These are phyloP conservation scores for Chalciporus chontae DNA, from an alignment of 768 basidiomycete genomes.

Conservation along the genomic window DNA sequence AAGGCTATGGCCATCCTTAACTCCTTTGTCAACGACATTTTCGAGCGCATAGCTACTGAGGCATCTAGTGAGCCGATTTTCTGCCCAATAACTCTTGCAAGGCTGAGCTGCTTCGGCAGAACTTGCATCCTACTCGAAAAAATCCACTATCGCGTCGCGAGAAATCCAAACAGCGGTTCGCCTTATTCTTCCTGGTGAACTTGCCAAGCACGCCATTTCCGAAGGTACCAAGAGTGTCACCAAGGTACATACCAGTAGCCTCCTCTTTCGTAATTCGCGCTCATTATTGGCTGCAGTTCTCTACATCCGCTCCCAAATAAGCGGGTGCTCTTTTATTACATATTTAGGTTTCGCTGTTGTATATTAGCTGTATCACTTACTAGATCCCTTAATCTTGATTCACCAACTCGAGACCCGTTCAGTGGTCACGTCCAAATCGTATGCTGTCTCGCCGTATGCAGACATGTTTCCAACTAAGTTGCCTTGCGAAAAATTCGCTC, in stretches of 20 bases:
- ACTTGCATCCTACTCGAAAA: constrained; percentile 97
- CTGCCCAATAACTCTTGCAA: background rate
- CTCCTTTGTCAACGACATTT: constrained; percentile 92
- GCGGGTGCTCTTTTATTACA: constrained; percentile 7
- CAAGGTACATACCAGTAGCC: constrained; percentile 35
- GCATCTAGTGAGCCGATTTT: constrained; percentile 65
- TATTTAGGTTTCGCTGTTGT: constrained; percentile 27
- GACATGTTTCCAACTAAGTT: too few species aligned
- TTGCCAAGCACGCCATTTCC: constrained; percentile 98
- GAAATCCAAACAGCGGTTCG: constrained; percentile 98
- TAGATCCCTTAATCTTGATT: constrained; percentile 24
- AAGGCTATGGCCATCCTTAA: constrained; percentile 92
- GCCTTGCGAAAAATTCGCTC: too few species aligned
- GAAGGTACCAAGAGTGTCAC: constrained; percentile 84
- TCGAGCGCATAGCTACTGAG: constrained; percentile 87
- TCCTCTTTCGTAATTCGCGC: background rate
- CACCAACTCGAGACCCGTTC: background rate
- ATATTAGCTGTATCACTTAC: constrained; percentile 32
- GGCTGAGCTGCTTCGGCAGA: constrained; percentile 40
- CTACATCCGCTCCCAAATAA: constrained; percentile 44
- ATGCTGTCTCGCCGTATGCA: too few species aligned
- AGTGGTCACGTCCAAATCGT: background rate
- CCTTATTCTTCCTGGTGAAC: constrained; percentile 93
- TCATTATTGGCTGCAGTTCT: constrained; percentile 31
- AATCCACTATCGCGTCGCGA: constrained; percentile 96